Base-by-base conservation (phyloP, 2,329 filamentous ascomycete species). In the Dactylellina haptotyla region DNA sequence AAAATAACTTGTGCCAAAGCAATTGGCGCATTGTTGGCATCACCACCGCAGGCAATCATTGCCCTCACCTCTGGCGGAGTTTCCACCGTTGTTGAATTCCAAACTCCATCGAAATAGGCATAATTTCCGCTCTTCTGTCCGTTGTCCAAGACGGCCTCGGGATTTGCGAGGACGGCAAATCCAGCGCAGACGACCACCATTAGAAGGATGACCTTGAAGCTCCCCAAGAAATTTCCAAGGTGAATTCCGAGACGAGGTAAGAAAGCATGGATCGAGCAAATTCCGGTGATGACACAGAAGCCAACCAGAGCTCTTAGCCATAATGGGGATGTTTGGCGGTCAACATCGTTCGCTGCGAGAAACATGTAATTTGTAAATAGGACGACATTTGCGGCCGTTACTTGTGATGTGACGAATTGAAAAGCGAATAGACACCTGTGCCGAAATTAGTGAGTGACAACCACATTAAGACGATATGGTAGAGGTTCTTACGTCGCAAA, bases 1-100 rank as follows among this genome's bases (percentile, higher is more conserved):
- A 88, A 87, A 14, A 88, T 82, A 56, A 88, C 85, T 23, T 84
- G 85, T 1, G 88, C 81, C 12, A 88, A 81, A 26, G 67, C 67
- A 5, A 72, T 59, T 2, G 67, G 67, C 2, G 67, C 67, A 45
- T 72, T 72, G 12, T 72, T 72, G 8, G 67, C 67, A 65, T 72
- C 53, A 0, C 23, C 59, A 23, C 67, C 67, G 28, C 67, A 72
- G 18, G 67, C 43, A 39, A 72, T 65, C 67, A 53, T 59, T 14
- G 45, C 54, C 25, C 30, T 58, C 14, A 72, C 59, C 4, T 65
- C 54, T 1, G 67, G 43, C 5, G 67, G 67, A 1, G 67, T 72
- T 8, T 65, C 59, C n/a, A 72, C 67, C 9, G 67, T 72, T 18
- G 67, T 72, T 12, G 67, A 45, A 37, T 72, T 72, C 67, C 67